Base-by-base conservation (phyloP, 345 rosid genomes). In the Eucalyptus paniculata region DNA sequence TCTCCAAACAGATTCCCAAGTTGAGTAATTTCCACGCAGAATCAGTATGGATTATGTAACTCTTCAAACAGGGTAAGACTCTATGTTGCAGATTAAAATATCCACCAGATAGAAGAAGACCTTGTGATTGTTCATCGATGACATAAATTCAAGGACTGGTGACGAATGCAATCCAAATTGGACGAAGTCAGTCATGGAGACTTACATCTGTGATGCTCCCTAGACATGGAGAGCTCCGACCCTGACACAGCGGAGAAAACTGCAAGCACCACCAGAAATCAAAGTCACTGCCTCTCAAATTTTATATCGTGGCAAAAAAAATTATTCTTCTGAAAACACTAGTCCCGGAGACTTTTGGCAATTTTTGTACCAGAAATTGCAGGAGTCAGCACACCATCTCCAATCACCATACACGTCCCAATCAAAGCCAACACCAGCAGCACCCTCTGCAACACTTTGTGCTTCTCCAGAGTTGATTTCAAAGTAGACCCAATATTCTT, bases 391-490 rank as follows among this genome's bases (percentile, higher is more conserved):
- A 93, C 93, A 45, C 94, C 94, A 90, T 93, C 94, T 15, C 94
- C 94, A 89, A 93, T 93, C 86, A 93, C 94, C 94, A 93, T 93
- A 81, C 94, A 91, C 86, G 94, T 92, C 67, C 94, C 94, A 37
- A 93, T 87, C 92, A 93, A 77, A 82, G 93, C 93, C 92, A 93
- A 51, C 62, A 93, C 88, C 89, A 93, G 90, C 90, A 93, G 86
- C 65, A 92, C 30, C 60, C 58, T 89, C 86, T 91, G 94, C 92
- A 92, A 88, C 23, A 89, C 56, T 40, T 87, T 90, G 80, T 83
- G 86, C 82, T 89, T 90, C 92, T 93, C 93, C 58, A 93, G 86
- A 49, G 93, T 91, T 60, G 91, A 89, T 77, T 93, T 93, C 90
- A 93, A 88, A 24, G 88, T 80, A n/a, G 91, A 88, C 88, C 91